Evolutionary conservation across 1,139 yeast genomes (phyloP).

Genomic region (Yamadazyma trypodendri): DNA sequence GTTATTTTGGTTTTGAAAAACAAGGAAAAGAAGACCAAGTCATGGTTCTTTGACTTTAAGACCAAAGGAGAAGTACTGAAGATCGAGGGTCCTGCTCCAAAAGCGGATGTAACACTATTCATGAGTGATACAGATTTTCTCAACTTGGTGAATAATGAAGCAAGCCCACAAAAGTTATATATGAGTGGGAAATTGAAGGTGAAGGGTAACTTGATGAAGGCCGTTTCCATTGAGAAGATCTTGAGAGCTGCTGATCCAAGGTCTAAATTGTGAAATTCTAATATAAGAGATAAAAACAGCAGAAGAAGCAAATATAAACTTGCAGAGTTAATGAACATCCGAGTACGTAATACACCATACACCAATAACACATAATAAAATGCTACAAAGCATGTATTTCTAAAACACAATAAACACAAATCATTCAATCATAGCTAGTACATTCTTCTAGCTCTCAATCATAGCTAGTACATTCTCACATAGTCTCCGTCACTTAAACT

Average conservation of each 20-base stretch:
- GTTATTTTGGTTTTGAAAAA: conserved; percentile 22
- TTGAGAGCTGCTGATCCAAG: conserved; percentile 26
- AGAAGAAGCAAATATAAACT: no score
- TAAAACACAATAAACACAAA: no score
- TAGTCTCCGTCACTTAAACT: conserved; percentile 25
- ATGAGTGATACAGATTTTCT: conserved; percentile 23
- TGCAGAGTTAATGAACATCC: not conserved
- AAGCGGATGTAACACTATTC: conserved; percentile 19
- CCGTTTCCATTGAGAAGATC: conserved; percentile 22
- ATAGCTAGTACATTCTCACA: conserved; percentile 16
- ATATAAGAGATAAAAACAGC: no score
- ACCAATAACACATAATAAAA: no score
- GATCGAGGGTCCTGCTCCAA: conserved; percentile 21
- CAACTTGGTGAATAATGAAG: conserved; percentile 24
- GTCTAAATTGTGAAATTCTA: conserved; percentile 14
- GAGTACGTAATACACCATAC: not conserved
- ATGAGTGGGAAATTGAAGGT: conserved; percentile 24
- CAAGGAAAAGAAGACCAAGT: conserved; percentile 19
- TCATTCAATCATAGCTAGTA: no score
- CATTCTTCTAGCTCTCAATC: no score
- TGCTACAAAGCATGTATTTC: no score
- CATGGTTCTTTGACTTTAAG: conserved; percentile 25
- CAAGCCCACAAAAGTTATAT: conserved; percentile 23
- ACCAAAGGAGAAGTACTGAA: conserved; percentile 20
- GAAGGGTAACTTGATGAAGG: conserved; percentile 27